phyloP scores from a whole-genome alignment of 768 basidiomycete species.

The Sporobolomyces phaffii region DNA sequence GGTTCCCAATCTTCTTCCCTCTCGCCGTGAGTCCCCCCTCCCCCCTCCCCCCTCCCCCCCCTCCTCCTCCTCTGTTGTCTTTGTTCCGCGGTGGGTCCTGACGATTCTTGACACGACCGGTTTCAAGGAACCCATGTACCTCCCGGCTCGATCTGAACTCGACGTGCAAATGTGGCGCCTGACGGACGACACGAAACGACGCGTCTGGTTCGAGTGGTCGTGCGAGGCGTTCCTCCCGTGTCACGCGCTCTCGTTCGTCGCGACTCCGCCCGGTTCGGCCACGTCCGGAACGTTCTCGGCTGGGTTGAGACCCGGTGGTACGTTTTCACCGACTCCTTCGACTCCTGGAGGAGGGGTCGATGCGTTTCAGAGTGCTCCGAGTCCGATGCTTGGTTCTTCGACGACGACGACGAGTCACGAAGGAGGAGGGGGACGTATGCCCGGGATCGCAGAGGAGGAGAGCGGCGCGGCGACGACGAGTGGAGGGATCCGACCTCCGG shows the following conservation, averaged over 20 bases:
- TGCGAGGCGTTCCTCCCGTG: slow-evolving; percentile 83
- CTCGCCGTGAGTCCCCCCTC: slow-evolving; percentile 60
- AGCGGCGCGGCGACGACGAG: slow-evolving; percentile 8
- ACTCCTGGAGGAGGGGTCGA: slow-evolving; percentile 4
- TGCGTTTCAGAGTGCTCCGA: slow-evolving; percentile 36
- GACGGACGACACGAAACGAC: slow-evolving; percentile 66
- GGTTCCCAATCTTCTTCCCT: slow-evolving; percentile 97
- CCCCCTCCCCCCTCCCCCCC: slow-evolving; percentile 8
- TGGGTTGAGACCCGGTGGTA: background rate
- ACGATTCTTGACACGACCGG: too few species aligned
- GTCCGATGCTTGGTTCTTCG: slow-evolving; percentile 27
- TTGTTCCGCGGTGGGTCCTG: too few species aligned
- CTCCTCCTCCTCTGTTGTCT: background rate
- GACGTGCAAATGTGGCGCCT: slow-evolving; percentile 91
- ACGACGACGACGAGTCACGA: background rate
- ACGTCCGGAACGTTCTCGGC: slow-evolving; percentile 30
- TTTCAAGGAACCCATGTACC: slow-evolving; percentile 93
- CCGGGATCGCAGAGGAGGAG: slow-evolving; percentile 31
- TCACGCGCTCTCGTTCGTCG: slow-evolving; percentile 44
- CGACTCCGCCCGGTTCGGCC: slow-evolving; percentile 14
- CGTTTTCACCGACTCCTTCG: slow-evolving; percentile 12
- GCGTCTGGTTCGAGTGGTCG: slow-evolving; percentile 98
- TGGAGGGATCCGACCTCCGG: background rate
- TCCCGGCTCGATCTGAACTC: slow-evolving; percentile 85
- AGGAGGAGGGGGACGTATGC: slow-evolving; percentile 32